Evolutionary conservation across 441 rosid species (phyloP).

Genomic region (Brassica balearica): DNA sequence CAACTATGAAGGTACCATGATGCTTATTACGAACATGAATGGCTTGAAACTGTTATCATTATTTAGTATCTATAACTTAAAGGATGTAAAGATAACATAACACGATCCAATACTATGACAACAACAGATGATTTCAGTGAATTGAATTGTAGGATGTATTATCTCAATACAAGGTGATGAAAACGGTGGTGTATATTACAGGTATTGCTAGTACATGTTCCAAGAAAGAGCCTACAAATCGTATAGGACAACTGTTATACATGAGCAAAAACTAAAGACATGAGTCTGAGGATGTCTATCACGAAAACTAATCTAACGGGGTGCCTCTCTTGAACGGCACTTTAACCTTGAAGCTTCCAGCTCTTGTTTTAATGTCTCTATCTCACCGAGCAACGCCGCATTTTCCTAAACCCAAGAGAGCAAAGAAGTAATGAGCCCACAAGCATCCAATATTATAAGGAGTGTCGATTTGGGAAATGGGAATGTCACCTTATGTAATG

Average conservation of each 20-base stretch:
- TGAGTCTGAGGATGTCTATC: neutral
- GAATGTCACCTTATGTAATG: slow-evolving; percentile 66
- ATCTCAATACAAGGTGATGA: slow-evolving; percentile 7
- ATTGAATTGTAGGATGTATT: neutral
- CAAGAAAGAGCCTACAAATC: neutral
- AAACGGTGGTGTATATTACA: slow-evolving; percentile 23
- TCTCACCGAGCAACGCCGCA: slow-evolving; percentile 54
- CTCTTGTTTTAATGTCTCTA: slow-evolving; percentile 63
- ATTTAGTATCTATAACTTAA: neutral
- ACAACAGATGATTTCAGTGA: neutral
- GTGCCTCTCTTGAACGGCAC: slow-evolving; percentile 47
- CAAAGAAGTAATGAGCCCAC: slow-evolving; percentile 27
- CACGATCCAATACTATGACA: neutral
- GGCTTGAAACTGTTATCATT: slow-evolving; percentile 9
- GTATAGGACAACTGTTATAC: neutral
- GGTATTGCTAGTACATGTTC: slow-evolving; percentile 3
- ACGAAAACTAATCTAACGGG: slow-evolving; percentile 6
- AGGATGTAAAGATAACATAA: slow-evolving; percentile 15
- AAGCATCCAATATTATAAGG: neutral
- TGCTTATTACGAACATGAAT: neutral
- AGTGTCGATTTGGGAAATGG: neutral
- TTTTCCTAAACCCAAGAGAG: slow-evolving; percentile 64
- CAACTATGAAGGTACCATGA: slow-evolving; percentile 2
- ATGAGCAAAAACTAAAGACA: neutral
- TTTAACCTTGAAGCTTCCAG: slow-evolving; percentile 59